phyloP scores from a whole-genome alignment of 2,329 filamentous ascomycete genomes.

The Penicillium sp. region DNA sequence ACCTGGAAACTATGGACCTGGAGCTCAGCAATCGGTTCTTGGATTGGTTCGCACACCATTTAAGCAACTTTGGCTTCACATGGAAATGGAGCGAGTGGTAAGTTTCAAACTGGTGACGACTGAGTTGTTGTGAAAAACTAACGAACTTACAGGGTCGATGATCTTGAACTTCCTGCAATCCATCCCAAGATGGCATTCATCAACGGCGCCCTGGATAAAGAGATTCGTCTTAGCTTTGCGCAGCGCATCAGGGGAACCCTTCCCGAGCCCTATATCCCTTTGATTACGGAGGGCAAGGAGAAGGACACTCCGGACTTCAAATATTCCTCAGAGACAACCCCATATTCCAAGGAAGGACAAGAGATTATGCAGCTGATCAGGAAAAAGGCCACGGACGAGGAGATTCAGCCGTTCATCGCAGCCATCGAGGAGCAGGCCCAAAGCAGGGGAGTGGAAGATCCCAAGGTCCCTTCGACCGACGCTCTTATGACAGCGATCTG shows the following conservation, averaged over 20 bases:
- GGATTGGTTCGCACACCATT: slow-evolving; percentile 96
- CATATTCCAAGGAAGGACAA: slow-evolving; percentile 80
- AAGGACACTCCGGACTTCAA: slow-evolving; percentile 97
- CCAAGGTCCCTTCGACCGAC: slow-evolving; percentile 82
- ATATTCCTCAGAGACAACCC: slow-evolving; percentile 70
- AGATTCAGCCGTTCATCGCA: slow-evolving; percentile 78
- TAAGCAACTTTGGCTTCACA: slow-evolving; percentile 98
- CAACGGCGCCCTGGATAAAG: slow-evolving; percentile 85
- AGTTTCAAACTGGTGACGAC: slow-evolving; percentile 21
- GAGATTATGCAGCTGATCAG: slow-evolving; percentile 76
- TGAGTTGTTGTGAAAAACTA: slow-evolving; percentile 9
- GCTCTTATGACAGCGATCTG: slow-evolving; percentile 92
- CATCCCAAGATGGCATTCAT: slow-evolving; percentile 95
- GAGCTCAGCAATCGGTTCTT: slow-evolving; percentile 84
- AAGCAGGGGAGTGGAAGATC: slow-evolving; percentile 66
- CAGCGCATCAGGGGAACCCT: slow-evolving; percentile 93
- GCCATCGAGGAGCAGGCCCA: slow-evolving; percentile 76
- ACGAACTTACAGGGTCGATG: slow-evolving; percentile 60
- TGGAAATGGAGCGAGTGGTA: slow-evolving; percentile 99
- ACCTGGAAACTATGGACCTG: slow-evolving; percentile 76
- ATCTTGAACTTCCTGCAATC: slow-evolving; percentile 71
- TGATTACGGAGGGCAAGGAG: slow-evolving; percentile 85
- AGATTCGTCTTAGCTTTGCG: slow-evolving; percentile 93
- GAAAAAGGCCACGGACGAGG: slow-evolving; percentile 80
- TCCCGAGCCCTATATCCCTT: slow-evolving; percentile 73